Conservation (phyloP, 1,284 basidiomycete genomes). For the Peniophora sp. region DNA sequence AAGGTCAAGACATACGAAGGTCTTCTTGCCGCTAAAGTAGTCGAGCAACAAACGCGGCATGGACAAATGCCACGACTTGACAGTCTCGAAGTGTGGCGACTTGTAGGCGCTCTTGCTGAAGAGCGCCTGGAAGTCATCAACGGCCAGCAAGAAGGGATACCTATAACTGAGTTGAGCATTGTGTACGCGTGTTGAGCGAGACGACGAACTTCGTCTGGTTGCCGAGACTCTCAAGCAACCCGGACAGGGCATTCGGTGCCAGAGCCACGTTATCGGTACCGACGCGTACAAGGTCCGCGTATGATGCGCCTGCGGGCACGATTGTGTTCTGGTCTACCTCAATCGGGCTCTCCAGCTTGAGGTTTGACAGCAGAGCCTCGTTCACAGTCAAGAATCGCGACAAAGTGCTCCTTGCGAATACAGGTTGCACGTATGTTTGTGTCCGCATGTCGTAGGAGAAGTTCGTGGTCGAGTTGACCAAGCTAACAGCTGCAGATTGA, state of each 20-base stretch:
- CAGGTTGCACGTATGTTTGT: constrained; percentile 75
- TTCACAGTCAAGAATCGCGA: constrained; percentile 55
- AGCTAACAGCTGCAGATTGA: constrained; percentile 42
- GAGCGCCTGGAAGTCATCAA: constrained; percentile 84
- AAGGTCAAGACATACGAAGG: constrained; percentile 46
- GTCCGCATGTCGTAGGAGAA: constrained; percentile 73
- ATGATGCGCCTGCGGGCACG: constrained; percentile 39
- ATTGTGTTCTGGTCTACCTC: constrained; percentile 37
- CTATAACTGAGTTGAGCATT: constrained; percentile 19
- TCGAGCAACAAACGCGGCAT: constrained; percentile 76
- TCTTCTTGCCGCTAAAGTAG: constrained; percentile 60
- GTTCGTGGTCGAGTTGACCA: constrained; percentile 74
- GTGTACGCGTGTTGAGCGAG: neutral
- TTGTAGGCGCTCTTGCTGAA: constrained; percentile 71
- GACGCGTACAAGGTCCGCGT: constrained; percentile 53
- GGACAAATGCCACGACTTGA: constrained; percentile 79
- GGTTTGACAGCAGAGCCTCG: constrained; percentile 25
- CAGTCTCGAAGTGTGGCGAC: constrained; percentile 65
- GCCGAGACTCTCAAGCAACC: constrained; percentile 58
- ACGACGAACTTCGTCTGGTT: constrained; percentile 55
- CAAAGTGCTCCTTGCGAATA: constrained; percentile 52
- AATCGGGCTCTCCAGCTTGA: constrained; percentile 33
- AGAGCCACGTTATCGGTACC: constrained; percentile 47
- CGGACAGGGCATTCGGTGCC: constrained; percentile 61
- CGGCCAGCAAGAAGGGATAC: constrained; percentile 72